Evolutionary conservation across 192 early-diverging fungal species (phyloP), one percentile per base, ranked within the genome.

Genomic region (Podila epicladia): DNA sequence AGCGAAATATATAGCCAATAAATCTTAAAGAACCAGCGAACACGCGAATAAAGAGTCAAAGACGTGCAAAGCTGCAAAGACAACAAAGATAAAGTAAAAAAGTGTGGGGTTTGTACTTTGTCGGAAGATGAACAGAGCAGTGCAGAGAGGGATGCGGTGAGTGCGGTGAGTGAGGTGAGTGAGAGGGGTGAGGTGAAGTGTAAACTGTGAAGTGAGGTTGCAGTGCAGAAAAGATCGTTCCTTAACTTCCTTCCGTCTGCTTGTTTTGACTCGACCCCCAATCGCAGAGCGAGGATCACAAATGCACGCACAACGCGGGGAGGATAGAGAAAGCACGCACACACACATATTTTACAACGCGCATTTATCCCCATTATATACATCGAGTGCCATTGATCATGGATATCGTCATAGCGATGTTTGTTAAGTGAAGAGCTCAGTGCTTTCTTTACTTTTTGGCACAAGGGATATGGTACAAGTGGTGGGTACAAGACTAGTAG

Each of bases 401-500:
- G 15, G 19, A n/a, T 69, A 41, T 26, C 24, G n/a, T 24, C 53
- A 55, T 55, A 26, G n/a, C 3, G 33, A 33, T 17, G 53, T 24
- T 55, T 55, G 53, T 55, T 22, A 17, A 11, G 53, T 55, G 53
- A 8, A 55, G 24, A 24, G 19, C 17, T 22, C 19, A 8, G 8
- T 53, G 9, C 9, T 60, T 19, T 24, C 26, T 31, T 24, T 60
- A 29, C 31, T 32, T 15, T 24, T 29, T 29, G 29, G 58, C 2
- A n/a, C 9, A 15, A 1, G 12, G 0, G 15, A 28, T 17, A 60
- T 24, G 28, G 62, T 41, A 64, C 33, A 24, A 4, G 13, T 3
- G 32, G 28, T 28, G 32, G 28, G 29, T 12, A 11, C 24, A 9
- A 9, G 1, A 24, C 57, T 78, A 71, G 64, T 71, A 78, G 50